Conservation (phyloP, 2,329 filamentous ascomycete species). For the Blastomyces emzantsi region DNA sequence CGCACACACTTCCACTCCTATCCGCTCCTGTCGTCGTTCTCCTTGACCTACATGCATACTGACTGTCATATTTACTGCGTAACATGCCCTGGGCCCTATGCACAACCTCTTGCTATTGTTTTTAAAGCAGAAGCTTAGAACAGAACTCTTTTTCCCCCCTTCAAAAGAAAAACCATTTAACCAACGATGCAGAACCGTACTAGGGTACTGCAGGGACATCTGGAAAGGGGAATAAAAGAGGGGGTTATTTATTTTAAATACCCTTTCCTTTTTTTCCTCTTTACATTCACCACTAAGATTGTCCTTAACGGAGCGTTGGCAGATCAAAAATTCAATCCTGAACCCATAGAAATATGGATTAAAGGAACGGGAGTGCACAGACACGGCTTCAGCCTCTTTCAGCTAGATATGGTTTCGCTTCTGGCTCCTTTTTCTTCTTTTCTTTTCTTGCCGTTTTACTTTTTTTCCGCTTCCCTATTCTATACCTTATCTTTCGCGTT, state of each 20-base stretch:
- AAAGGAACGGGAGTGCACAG: background rate
- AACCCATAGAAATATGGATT: constrained; percentile 10
- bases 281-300: constrained; percentile 43
- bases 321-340: constrained; percentile 41
- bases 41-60: background rate
- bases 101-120: background rate
- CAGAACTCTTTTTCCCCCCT: no score
- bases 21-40: background rate
- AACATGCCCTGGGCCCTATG: background rate
- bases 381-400: background rate
- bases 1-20: background rate
- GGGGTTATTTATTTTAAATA: constrained; percentile 35
- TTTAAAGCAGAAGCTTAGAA: background rate
- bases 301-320: constrained; percentile 78
- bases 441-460: background rate
- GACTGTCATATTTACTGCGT: background rate
- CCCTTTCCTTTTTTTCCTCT: background rate
- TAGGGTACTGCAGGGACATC: constrained; percentile 60
- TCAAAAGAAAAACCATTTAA: constrained; percentile 17
- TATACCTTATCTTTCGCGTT: background rate
- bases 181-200: constrained; percentile 65
- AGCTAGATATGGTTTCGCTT: background rate
- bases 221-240: constrained; percentile 17
- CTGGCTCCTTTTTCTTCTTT: background rate
- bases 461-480: background rate